A percentile compares a stretch with the other conserved stretches of the same genome.
phyloP scores from a whole-genome alignment of 169 alveolate genomes.

The Plasmodium relictum region DNA sequence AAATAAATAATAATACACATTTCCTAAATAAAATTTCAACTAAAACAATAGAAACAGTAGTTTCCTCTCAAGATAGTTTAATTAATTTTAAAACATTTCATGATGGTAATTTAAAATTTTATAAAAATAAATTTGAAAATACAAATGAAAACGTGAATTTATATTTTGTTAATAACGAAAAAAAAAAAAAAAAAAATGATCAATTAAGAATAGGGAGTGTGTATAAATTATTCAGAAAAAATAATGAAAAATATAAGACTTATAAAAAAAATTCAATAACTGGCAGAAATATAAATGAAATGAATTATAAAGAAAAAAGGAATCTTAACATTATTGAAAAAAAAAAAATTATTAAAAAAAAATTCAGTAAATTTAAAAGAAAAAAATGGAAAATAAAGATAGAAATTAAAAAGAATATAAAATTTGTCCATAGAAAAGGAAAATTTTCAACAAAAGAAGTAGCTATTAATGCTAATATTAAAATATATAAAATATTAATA shows the following conservation, averaged over 20 bases:
- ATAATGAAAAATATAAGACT: too few relatives aligned
- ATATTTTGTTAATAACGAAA: neutral
- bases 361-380: conserved; percentile 1
- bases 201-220: too few relatives aligned
- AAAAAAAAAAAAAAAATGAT: neutral
- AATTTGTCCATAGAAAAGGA: neutral
- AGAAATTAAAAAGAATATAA: neutral
- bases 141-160: neutral
- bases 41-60: conserved; percentile 9
- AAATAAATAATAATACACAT: conserved; percentile 4
- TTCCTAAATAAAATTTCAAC: neutral
- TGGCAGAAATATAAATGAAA: too few relatives aligned
- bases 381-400: neutral
- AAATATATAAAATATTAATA: too few relatives aligned
- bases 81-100: neutral
- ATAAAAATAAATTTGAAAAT: conserved; percentile 1
- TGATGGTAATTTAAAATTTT: neutral
- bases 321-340: neutral
- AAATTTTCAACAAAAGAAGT: too few relatives aligned
- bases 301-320: neutral
- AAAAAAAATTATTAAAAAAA: conserved; percentile 7
- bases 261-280: too few relatives aligned
- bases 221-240: too few relatives aligned
- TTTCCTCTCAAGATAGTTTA: neutral
- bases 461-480: too few relatives aligned